Percentiles rank a stretch among this genome's conserved stretches.
These are phyloP conservation scores for Plasmodium chabaudi DNA, from an alignment of 169 alveolate genomes.

Conservation along the genomic window DNA sequence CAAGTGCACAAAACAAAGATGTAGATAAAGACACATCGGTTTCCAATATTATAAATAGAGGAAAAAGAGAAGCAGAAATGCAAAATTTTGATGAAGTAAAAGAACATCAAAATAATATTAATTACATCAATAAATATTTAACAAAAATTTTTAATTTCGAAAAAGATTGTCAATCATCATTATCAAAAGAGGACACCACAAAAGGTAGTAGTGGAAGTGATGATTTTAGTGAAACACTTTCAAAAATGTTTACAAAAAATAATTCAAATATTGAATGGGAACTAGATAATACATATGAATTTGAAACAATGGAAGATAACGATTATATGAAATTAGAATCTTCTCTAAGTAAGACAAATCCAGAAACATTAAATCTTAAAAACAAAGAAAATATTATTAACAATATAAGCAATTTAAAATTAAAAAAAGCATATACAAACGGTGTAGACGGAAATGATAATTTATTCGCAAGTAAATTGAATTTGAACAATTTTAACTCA, in stretches of 20 bases:
- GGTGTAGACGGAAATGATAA: slow-evolving; percentile 1
- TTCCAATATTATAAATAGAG: not conserved
- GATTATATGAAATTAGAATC: not conserved
- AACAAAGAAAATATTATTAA: not conserved
- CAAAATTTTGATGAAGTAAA: slow-evolving; percentile 6
- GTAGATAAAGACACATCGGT: not conserved
- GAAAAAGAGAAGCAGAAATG: slow-evolving; percentile 12
- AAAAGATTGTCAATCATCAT: slow-evolving; percentile 19
- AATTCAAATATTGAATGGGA: slow-evolving; percentile 39
- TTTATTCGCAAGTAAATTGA: slow-evolving; percentile 18
- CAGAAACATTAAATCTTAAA: too few relatives aligned
- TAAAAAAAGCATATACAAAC: slow-evolving; percentile 41
- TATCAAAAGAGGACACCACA: slow-evolving; percentile 16
- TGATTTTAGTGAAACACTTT: slow-evolving; percentile 9
- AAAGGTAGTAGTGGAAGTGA: slow-evolving; percentile 15
- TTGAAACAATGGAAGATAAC: slow-evolving; percentile 38
- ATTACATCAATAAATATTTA: slow-evolving; percentile 46
- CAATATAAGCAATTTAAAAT: slow-evolving; percentile 1
- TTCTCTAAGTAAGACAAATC: slow-evolving; percentile 2
- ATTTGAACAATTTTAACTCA: slow-evolving; percentile 23
- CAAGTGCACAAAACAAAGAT: not conserved
- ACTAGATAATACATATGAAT: slow-evolving; percentile 61
- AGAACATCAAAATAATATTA: slow-evolving; percentile 30
- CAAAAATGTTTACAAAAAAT: slow-evolving; percentile 30
- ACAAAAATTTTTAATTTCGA: slow-evolving; percentile 37